Conservation (phyloP, 345 rosid genomes). For the Balakata baccata region DNA sequence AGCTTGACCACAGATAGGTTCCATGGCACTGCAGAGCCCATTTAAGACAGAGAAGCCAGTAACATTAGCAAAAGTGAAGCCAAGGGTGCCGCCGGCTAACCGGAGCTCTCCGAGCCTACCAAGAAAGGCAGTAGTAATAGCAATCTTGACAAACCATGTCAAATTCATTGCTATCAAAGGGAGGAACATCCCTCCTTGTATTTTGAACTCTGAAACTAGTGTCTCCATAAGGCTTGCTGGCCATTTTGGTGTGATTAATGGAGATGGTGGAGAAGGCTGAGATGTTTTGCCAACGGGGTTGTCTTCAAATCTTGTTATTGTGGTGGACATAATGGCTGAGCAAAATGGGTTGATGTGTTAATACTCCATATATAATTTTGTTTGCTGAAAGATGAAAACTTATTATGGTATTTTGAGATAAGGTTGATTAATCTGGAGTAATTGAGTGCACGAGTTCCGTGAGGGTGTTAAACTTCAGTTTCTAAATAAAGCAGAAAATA, state of each 20-base stretch:
- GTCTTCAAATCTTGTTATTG: conserved; percentile 22
- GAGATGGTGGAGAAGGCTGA: background rate
- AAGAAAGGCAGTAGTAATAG: conserved; percentile 66
- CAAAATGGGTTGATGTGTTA: conserved; percentile 5
- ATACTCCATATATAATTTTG: conserved; percentile 1
- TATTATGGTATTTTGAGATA: background rate
- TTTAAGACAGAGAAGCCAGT: conserved; percentile 82
- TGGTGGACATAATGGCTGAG: conserved; percentile 21
- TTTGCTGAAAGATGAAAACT: background rate
- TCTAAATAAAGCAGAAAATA: conserved; percentile 7
- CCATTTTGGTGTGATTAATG: conserved; percentile 28
- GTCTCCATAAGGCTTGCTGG: background rate
- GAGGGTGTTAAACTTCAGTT: conserved; percentile 19
- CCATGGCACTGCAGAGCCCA: conserved; percentile 85
- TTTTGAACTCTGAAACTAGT: conserved; percentile 48
- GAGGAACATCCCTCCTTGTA: conserved; percentile 45
- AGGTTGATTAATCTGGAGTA: background rate
- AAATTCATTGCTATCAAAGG: conserved; percentile 78
- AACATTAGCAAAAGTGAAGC: conserved; percentile 80
- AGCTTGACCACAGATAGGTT: conserved; percentile 94
- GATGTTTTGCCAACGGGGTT: conserved; percentile 15
- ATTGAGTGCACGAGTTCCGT: conserved; percentile 36
- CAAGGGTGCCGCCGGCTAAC: conserved; percentile 82
- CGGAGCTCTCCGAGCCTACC: conserved; percentile 75
- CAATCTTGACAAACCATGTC: conserved; percentile 71